Conservation (phyloP, 1,284 basidiomycete species). For the Sporisorium reilianum region DNA sequence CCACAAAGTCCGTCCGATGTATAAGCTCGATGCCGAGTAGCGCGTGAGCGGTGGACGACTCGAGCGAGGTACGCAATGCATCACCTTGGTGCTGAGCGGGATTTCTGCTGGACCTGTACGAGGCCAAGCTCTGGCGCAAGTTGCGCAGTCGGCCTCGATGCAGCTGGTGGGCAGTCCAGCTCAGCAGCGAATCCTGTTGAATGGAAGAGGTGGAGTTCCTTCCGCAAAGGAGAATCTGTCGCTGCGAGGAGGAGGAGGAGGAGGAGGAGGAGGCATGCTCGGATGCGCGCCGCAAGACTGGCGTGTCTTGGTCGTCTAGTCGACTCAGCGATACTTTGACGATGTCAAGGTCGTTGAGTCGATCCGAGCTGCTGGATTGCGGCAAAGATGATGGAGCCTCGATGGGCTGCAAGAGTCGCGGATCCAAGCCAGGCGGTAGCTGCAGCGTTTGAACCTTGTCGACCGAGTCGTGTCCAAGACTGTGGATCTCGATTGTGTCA, state of each 20-base stretch:
- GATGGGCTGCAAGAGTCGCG: constrained; percentile 52
- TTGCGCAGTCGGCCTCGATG: constrained; percentile 25
- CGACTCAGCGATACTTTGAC: constrained; percentile 24
- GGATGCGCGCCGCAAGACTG: constrained; percentile 17
- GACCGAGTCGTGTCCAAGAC: constrained; percentile 36
- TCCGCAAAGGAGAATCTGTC: constrained; percentile 39
- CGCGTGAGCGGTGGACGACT: constrained; percentile 29
- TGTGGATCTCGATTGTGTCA: constrained; percentile 62
- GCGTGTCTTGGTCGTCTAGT: constrained; percentile 2
- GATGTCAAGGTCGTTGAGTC: constrained; percentile 20
- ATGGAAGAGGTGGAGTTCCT: constrained; percentile 34
- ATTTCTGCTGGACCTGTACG: constrained; percentile 5
- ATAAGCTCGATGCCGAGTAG: constrained; percentile 44
- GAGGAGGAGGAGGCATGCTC: constrained; percentile 2
- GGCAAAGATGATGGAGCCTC: neutral
- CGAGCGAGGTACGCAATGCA: constrained; percentile 10
- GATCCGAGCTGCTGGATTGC: neutral
- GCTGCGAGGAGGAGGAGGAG: constrained; percentile 7
- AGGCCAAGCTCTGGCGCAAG: constrained; percentile 21
- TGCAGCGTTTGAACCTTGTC: constrained; percentile 45
- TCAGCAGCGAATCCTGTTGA: constrained; percentile 27
- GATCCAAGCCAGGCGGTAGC: constrained; percentile 53
- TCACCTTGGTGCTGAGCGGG: neutral
- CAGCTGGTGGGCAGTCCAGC: constrained; percentile 31
- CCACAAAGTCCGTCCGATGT: constrained; percentile 35